Evolutionary conservation across 2,329 filamentous ascomycete genomes (phyloP), one percentile per base, ranked within the genome.

Genomic region (Trichoderma arundinaceum): DNA sequence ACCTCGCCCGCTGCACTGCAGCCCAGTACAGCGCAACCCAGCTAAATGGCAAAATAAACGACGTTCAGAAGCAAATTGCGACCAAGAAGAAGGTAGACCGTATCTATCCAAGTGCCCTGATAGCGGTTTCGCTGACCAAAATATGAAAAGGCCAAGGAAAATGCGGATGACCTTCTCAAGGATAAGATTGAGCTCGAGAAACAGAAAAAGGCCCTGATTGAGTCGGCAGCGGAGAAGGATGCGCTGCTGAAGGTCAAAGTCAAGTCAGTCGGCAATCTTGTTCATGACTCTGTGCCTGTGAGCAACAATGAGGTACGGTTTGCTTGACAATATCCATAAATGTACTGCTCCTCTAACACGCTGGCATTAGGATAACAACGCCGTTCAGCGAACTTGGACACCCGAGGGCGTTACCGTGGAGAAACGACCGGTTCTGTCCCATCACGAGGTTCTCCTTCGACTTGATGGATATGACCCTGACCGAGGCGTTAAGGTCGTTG

Each of bases 391-490:
- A 73, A 90, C 85, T 35, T 99, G 94, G 94, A 86, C 87, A 5
- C 94, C 94, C 0, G 88, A 92, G 71, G 89, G 89, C 61, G 84
- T 89, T 66, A 84, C 81, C 22, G 87, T 91, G 56, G 88, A 93
- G 79, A 94, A 94, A 83, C 87, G 88, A 72, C 84, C 90, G 66
- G 82, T 86, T 68, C 89, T 98, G 68, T 97, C 94, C 59, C 95
- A 99, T 78, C 95, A 99, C 78, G 94, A 98, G 77, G 93, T 99
- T 63, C 87, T 98, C 67, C 88, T 90, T 66, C 87, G 92, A 72
- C 82, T 98, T 69, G 92, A 95, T 72, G 94, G 94, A 62, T 97
- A 96, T 76, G 95, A 98, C 76, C 91, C 92, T 1, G 92, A 97
- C 75, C 90, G 95, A 70, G 93, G 93, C 71, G 91, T 93, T 69